A percentile compares a stretch with the other conserved stretches of the same genome.
These are phyloP conservation scores for Globisporangium emineosum DNA, from an alignment of 352 stramenopile species.

Conservation along the genomic window DNA sequence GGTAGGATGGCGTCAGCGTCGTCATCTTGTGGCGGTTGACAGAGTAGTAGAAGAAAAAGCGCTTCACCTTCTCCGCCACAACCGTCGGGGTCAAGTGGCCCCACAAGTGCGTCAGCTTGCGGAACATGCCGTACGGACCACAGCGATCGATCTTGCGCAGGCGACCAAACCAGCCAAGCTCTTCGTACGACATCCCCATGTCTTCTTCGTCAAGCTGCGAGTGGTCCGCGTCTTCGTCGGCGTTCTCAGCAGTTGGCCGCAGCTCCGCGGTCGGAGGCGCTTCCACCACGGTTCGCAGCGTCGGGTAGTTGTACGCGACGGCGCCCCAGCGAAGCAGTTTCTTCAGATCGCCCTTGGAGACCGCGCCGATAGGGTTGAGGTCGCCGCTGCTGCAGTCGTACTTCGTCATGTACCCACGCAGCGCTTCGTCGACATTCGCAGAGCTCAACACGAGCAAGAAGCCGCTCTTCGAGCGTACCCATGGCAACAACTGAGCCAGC, in stretches of 20 bases:
- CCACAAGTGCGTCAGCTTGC: conserved; percentile 87
- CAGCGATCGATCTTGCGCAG: conserved; percentile 96
- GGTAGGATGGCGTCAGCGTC: conserved; percentile 97
- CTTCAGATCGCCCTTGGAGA: conserved; percentile 96
- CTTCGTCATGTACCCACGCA: conserved; percentile 99
- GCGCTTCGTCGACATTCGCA: conserved; percentile 97
- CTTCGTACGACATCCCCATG: conserved; percentile 99
- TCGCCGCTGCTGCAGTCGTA: conserved; percentile 99
- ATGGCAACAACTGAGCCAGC: conserved; percentile 97
- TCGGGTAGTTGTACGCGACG: conserved; percentile 87
- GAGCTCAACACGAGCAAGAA: conserved; percentile 98
- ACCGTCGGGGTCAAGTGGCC: conserved; percentile 84
- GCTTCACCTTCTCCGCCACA: conserved; percentile 91
- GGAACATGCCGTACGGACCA: conserved; percentile 94
- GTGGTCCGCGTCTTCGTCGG: conserved; percentile 97
- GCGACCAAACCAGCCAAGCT: conserved; percentile 94
- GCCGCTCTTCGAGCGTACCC: conserved; percentile 91
- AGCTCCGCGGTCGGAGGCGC: conserved; percentile 94
- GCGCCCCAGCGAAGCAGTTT: conserved; percentile 92
- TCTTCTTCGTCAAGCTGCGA: conserved; percentile 98
- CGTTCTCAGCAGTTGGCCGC: conserved; percentile 72
- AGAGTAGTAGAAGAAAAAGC: conserved; percentile 98
- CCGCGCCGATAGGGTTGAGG: conserved; percentile 97
- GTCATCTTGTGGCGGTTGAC: conserved; percentile 99
- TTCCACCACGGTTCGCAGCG: conserved; percentile 90